Base-by-base conservation (phyloP, 208 protist genomes). In the Crithidia thermophila region DNA sequence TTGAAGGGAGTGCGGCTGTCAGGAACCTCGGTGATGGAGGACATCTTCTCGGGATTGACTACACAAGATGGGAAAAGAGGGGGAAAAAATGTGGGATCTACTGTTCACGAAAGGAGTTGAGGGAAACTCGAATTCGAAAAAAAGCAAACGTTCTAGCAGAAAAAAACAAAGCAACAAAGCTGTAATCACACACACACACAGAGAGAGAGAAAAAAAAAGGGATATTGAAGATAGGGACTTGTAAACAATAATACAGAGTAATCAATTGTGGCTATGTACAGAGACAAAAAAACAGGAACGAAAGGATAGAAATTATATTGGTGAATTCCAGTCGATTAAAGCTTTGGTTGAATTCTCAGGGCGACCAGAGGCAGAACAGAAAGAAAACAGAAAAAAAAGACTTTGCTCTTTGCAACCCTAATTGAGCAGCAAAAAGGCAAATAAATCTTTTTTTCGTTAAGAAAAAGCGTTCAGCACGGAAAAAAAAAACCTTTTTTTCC, bases 1-100 rank as follows among this genome's bases (percentile, higher is more conserved):
- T 77, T 72, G 78, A 92, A 94, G 30, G 79, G 62, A 31, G 73
- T 82, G 40, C 72, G 62, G 74, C 82, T 87, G 47, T 93, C 83
- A 0, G 76, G 79, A 1, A 82, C 66, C 52, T 88, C 83, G 2
- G 59, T 69, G 23, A 78, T 51, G 28, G 49, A 51, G 8, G 52
- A 42, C 20, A 63, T 55, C 21, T 63, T 74, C n/a, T 13, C n/a
- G 23, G 43, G 1, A 46, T 14, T 31, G 25, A 31, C 27, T 39
- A 34, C 30, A 49, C 13, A 49, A 64, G 27, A 52, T 33, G 14
- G 36, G 16, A 30, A 18, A 20, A 46, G 14, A 28, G 23, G 45
- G 45, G 16, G 47, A 43, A 43, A 30, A 36, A 40, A n/a, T 25
- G 18, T n/a, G 9, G 23, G 28, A 27, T n/a, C 5, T 28, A 30